A percentile compares a stretch with the other conserved stretches of the same genome.
Evolutionary conservation across 2,329 filamentous ascomycete genomes (phyloP).

Genomic region (Aspergillus chevalieri): DNA sequence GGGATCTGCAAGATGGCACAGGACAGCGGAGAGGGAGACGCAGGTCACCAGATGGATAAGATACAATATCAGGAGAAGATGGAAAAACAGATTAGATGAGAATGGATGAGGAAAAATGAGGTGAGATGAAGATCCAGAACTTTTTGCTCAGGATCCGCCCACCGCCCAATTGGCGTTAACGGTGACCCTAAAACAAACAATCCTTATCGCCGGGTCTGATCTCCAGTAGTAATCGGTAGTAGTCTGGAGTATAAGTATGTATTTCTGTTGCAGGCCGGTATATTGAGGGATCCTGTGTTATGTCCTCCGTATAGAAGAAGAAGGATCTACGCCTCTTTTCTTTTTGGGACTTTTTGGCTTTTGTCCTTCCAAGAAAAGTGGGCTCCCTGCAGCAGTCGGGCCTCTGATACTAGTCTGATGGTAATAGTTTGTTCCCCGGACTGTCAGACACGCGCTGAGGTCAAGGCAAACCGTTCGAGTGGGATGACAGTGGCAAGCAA

Average conservation of each 20-base stretch:
- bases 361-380: not conserved
- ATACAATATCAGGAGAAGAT: not conserved
- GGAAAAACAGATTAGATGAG: not conserved
- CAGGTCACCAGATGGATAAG: not conserved
- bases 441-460: not conserved
- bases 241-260: not conserved
- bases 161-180: not conserved
- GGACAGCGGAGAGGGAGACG: not conserved
- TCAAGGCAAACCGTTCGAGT: too few species aligned
- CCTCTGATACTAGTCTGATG: slow-evolving; percentile 3
- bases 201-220: not conserved
- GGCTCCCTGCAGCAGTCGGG: not conserved
- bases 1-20: not conserved
- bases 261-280: too few species aligned
- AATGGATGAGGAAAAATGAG: not conserved
- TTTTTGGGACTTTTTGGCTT: not conserved
- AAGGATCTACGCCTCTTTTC: slow-evolving; percentile 1
- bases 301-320: not conserved
- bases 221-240: not conserved
- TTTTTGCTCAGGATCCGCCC: not conserved
- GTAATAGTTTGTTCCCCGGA: slow-evolving; percentile 3
- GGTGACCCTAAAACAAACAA: not conserved
- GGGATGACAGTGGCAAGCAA: too few species aligned
- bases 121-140: not conserved
- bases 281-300: too few species aligned